Evolutionary conservation across 257 asterid genomes (phyloP).

Genomic region (Verbena officinalis): DNA sequence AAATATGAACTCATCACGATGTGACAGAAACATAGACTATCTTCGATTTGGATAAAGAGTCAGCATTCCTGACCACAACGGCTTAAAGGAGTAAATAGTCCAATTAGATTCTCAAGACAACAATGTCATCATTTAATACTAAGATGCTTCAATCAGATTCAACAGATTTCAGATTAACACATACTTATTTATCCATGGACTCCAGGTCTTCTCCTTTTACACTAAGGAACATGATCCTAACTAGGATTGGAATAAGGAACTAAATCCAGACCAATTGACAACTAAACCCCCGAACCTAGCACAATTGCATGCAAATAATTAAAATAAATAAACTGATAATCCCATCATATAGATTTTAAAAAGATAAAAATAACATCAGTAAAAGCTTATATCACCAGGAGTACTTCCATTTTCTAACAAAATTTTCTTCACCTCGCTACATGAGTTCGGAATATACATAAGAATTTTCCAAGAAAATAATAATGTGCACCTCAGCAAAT

Average conservation of each 20-base stretch:
- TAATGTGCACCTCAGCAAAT: constrained; percentile 75
- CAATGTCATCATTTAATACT: background rate
- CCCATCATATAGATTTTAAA: constrained; percentile 5
- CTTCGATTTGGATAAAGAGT: background rate
- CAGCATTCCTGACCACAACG: constrained; percentile 1
- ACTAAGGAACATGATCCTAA: constrained; percentile 6
- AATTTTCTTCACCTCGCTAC: background rate
- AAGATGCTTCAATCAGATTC: constrained; percentile 14
- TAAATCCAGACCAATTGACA: constrained; percentile 18
- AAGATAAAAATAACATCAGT: background rate
- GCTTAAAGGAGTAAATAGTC: constrained; percentile 12
- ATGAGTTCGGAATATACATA: constrained; percentile 19
- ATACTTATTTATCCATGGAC: constrained; percentile 8
- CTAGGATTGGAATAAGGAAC: background rate
- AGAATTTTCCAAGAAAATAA: constrained; percentile 19
- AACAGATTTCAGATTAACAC: constrained; percentile 14
- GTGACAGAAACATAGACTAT: constrained; percentile 12
- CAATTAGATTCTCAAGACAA: constrained; percentile 24
- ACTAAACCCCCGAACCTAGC: too few species aligned
- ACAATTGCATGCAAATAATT: background rate
- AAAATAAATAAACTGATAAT: constrained; percentile 8
- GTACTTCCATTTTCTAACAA: background rate
- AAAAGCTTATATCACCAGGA: constrained; percentile 10
- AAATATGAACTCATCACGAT: background rate
- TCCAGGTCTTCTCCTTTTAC: constrained; percentile 18